These are phyloP conservation scores for Asterochloris sp. DNA, from an alignment of 139 green algal genomes.

Conservation along the genomic window DNA sequence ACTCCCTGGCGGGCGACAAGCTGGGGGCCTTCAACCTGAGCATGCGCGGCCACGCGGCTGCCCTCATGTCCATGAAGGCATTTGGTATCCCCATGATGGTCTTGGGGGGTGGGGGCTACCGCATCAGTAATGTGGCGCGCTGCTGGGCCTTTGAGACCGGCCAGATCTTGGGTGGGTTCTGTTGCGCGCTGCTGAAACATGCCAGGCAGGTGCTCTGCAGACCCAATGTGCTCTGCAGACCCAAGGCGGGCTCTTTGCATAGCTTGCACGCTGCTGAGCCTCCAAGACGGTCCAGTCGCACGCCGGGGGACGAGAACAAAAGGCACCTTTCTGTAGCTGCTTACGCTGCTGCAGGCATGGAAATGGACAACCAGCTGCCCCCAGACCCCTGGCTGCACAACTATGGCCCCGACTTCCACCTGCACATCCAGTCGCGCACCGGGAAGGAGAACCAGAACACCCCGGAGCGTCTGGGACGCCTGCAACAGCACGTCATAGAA, in stretches of 20 bases:
- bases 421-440: conserved; percentile 47
- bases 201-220: not conserved
- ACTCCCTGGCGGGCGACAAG: conserved; percentile 88
- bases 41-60: conserved; percentile 81
- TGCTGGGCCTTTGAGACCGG: conserved; percentile 97
- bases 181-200: not conserved
- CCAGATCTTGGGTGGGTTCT: conserved; percentile 49
- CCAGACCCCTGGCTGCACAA: conserved; percentile 92
- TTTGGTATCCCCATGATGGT: conserved; percentile 85
- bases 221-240: not conserved
- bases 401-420: conserved; percentile 67
- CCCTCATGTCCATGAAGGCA: conserved; percentile 69
- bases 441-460: conserved; percentile 47
- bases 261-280: no score
- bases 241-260: not conserved
- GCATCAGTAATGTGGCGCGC: conserved; percentile 92
- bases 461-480: conserved; percentile 37
- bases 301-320: not conserved
- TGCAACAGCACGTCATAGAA: conserved; percentile 24
- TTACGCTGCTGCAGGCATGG: conserved; percentile 25
- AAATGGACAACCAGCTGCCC: conserved; percentile 74
- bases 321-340: not conserved
- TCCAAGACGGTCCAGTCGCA: no score
- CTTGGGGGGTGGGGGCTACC: conserved; percentile 95
- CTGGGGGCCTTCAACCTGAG: conserved; percentile 93